Conservation (phyloP, 768 basidiomycete genomes). For the Suillus hirtellus region DNA sequence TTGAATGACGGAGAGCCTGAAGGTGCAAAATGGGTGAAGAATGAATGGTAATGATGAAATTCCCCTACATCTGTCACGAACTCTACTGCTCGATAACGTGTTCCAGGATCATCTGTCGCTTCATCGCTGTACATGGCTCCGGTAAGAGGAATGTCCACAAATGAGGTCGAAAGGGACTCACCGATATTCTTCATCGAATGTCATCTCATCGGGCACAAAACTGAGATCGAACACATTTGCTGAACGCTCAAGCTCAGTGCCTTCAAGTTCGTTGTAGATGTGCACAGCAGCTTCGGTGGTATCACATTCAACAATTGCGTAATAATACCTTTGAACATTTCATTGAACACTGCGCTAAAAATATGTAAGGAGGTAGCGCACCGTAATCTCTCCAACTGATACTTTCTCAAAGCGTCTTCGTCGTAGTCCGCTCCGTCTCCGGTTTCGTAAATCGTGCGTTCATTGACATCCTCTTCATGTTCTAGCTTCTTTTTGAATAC, state of each 20-base stretch:
- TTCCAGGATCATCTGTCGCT: constrained; percentile 62
- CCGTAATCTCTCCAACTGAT: constrained; percentile 92
- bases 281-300: constrained; percentile 72
- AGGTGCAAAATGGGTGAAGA: not conserved
- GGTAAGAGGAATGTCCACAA: not conserved
- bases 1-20: constrained; percentile 95
- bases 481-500: constrained; percentile 61
- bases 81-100: constrained; percentile 73
- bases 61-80: constrained; percentile 86
- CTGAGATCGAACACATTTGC: constrained; percentile 96
- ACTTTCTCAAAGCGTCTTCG: constrained; percentile 82
- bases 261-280: constrained; percentile 84
- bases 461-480: constrained; percentile 60
- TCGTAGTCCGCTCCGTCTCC: constrained; percentile 80
- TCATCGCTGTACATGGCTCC: constrained; percentile 62
- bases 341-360: not conserved
- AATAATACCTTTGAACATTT: constrained; percentile 73
- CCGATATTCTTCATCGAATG: constrained; percentile 77
- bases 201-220: constrained; percentile 89
- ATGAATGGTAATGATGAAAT: constrained; percentile 8
- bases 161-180: constrained; percentile 27
- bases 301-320: constrained; percentile 91
- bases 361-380: constrained; percentile 35
- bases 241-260: constrained; percentile 93
- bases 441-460: constrained; percentile 62